Evolutionary conservation across 768 basidiomycete species (phyloP).

Genomic region (Mycena vitilis): DNA sequence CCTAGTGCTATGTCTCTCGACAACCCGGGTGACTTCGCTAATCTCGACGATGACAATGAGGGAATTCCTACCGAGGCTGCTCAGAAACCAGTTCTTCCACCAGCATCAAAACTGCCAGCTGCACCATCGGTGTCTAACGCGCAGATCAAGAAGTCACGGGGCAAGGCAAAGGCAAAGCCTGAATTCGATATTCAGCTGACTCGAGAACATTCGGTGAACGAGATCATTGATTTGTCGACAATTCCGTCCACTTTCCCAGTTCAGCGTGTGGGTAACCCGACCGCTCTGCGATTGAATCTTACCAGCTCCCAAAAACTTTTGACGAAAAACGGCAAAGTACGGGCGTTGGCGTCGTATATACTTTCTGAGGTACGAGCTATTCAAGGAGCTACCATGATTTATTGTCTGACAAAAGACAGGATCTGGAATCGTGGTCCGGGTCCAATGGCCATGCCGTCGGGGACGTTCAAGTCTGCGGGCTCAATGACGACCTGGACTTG

Average conservation of each 20-base stretch:
- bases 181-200: background rate
- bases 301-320: background rate
- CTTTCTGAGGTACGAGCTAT: constrained; percentile 8
- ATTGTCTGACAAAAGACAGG: background rate
- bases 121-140: background rate
- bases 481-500: background rate
- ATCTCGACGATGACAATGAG: background rate
- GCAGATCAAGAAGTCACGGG: background rate
- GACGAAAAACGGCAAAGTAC: background rate
- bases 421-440: constrained; percentile 23
- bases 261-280: background rate
- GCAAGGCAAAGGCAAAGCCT: constrained; percentile 9
- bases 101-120: background rate
- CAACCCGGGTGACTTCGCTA: background rate
- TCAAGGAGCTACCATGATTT: background rate
- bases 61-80: background rate
- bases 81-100: too few relatives aligned
- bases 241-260: constrained; percentile 4
- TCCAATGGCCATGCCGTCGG: constrained; percentile 9
- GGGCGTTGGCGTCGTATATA: constrained; percentile 1
- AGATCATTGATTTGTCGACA: background rate
- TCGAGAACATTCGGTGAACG: background rate
- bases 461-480: background rate
- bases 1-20: constrained; percentile 16
- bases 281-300: background rate